phyloP scores from a whole-genome alignment of 345 rosid genomes.

The Moringa oleifera region DNA sequence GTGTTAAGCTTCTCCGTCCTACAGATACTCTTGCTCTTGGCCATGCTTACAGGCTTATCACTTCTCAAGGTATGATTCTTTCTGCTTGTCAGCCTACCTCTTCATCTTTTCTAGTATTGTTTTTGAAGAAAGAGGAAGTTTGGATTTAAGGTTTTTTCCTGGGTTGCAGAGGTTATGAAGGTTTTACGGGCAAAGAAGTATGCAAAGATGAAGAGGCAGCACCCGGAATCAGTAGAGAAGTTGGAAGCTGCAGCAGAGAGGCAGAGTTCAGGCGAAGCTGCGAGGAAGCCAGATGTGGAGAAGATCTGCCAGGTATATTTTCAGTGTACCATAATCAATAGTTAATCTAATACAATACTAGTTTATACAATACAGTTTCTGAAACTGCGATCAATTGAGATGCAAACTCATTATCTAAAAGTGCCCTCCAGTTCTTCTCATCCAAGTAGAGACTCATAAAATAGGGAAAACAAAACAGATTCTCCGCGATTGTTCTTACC shows the following conservation, averaged over 20 bases:
- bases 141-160: not conserved
- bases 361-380: too few relatives aligned
- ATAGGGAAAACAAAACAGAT: not conserved
- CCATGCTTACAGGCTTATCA: slow-evolving; percentile 90
- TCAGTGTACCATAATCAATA: not conserved
- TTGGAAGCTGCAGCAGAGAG: slow-evolving; percentile 22
- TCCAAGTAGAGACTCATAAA: not conserved
- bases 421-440: not conserved
- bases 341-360: not conserved
- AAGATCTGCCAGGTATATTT: slow-evolving; percentile 21
- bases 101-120: not conserved
- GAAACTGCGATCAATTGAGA: not conserved
- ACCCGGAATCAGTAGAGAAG: slow-evolving; percentile 36
- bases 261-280: slow-evolving; percentile 27
- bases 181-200: slow-evolving; percentile 74
- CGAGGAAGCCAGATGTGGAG: slow-evolving; percentile 14
- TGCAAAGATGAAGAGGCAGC: slow-evolving; percentile 63
- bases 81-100: not conserved
- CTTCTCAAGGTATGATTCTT: slow-evolving; percentile 65
- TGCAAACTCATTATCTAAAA: not conserved
- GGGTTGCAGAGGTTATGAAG: slow-evolving; percentile 73
- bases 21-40: slow-evolving; percentile 78
- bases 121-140: not conserved
- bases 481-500: not conserved
- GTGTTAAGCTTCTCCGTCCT: slow-evolving; percentile 89